Base-by-base conservation (phyloP, 177 flowering plant species). In the Vitis hybrid region DNA sequence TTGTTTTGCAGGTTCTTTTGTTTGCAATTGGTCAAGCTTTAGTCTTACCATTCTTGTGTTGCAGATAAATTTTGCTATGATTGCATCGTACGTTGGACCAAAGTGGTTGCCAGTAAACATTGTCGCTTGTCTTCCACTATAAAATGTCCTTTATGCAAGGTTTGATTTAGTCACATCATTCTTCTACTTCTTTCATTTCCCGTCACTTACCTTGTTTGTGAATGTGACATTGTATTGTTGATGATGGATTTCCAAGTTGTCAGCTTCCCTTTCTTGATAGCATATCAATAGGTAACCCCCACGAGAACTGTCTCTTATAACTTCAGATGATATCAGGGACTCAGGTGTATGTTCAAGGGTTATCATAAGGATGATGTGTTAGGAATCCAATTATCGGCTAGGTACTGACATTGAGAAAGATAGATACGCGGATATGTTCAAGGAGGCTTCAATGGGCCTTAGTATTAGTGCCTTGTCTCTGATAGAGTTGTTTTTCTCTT, bases 111-210 rank as follows among this genome's bases (percentile, higher is more conserved):
- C 33, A 63, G 78, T 70, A 81, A 74, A 78, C 79, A 69, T 64
- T 76, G 76, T 68, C 49, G 13, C 17, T 52, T 61, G 14, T 79
- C 75, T 31, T 76, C 87, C 12, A 82, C 85, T 67, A 60, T 92
- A 53, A 81, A 78, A 55, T 92, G 99, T 70, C 99, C 97, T 67
- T 77, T 92, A 10, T 95, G 97, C 85, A 95, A 92, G 97, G 98
- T 92, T 73, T 55, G 76, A 74, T 68, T 20, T 47, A 9, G 19
- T 65, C 15, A 31, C 38, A 11, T 17, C 3, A n/a, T 19, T 53
- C 61, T 57, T 49, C 52, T 54, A 1, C 58, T 2, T 60, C n/a
- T n/a, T 10, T 11, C 56, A 70, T 61, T 61, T 66, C 31, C 3
- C 1, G 9, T 68, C 8, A 3, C 5, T 11, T 50, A 33, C 3